Percentiles rank a stretch among this genome's conserved stretches.
phyloP scores from a whole-genome alignment of 2,329 filamentous ascomycete species.

The Tolypocladium guangdongense region DNA sequence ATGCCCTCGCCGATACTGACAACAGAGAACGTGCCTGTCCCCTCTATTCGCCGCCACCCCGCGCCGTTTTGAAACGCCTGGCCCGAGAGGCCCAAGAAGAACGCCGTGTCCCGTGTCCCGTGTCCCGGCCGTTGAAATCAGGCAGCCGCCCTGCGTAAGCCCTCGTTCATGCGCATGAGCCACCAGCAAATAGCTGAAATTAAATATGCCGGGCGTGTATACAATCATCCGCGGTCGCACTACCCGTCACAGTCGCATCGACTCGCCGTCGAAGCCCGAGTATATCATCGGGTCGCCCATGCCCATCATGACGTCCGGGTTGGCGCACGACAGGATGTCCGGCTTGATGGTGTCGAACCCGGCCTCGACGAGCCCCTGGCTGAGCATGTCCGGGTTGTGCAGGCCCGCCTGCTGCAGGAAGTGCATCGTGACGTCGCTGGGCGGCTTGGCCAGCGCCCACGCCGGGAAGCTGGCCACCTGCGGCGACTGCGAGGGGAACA shows the following conservation, averaged over 20 bases:
- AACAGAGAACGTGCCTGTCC: background rate
- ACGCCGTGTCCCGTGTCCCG: background rate
- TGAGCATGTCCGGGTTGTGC: constrained; percentile 34
- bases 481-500: constrained; percentile 26
- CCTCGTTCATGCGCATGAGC: background rate
- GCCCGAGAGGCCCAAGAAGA: background rate
- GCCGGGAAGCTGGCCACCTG: constrained; percentile 19
- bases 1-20: background rate
- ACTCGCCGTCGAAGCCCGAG: constrained; percentile 36
- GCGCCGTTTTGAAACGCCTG: background rate
- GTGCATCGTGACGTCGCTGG: constrained; percentile 22
- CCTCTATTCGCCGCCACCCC: background rate
- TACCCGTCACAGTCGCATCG: too few species aligned
- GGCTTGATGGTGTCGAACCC: constrained; percentile 46
- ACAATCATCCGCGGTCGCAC: too few species aligned
- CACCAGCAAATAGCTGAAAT: background rate
- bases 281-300: constrained; percentile 50
- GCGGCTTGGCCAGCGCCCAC: constrained; percentile 19
- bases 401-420: constrained; percentile 31
- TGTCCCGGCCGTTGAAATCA: background rate
- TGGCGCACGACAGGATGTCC: constrained; percentile 39
- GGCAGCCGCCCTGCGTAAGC: background rate
- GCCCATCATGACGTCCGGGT: constrained; percentile 45
- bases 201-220: background rate
- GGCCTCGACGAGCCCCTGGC: constrained; percentile 38